Base-by-base conservation (phyloP, 75 land plant species). In the Ceratopteris richardii region DNA sequence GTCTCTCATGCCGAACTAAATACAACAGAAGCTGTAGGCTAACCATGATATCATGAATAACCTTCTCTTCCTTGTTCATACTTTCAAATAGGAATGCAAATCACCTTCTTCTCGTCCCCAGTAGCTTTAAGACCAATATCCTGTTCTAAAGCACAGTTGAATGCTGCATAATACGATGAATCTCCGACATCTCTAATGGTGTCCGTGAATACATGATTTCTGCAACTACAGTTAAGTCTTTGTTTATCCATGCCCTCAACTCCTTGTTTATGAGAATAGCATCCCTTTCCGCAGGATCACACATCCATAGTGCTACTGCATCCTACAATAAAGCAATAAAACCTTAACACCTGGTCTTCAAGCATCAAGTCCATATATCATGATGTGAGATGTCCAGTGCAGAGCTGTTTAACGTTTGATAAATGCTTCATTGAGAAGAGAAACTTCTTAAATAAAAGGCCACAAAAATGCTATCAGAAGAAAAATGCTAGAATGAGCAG, bases 251-350 rank as follows among this genome's bases (percentile, higher is more conserved):
- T n/a, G n/a, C 85, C 63, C 52, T 70, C 16, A 69, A 67, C 24
- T 81, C 71, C 39, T 76, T 71, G 53, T 81, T 57, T 1, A 80
- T 77, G 36, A 86, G 57, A 23, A 63, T 44, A 0, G 95, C 95
- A 71, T 89, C 91, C 36, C 84, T 71, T 42, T 89, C 84, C 10
- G 77, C 71, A 20, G 95, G 82, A 56, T 72, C 78, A 63, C 82
- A 46, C 53, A 73, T 77, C 93, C 88, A 90, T 0, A 84, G 79
- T 16, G 78, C 39, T 31, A 82, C 67, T 46, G 76, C 73, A 40
- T 67, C 75, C 94, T 88, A n/a, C n/a, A n/a, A n/a, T n/a, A n/a
- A n/a, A n/a, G n/a, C n/a, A n/a, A n/a, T n/a, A n/a, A n/a, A n/a
- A n/a, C n/a, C n/a, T n/a, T n/a, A n/a, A n/a, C n/a, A n/a, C n/a